Evolutionary conservation across 495 filamentous ascomycete genomes (phyloP).

Genomic region (Astrothelium macrocarpum): DNA sequence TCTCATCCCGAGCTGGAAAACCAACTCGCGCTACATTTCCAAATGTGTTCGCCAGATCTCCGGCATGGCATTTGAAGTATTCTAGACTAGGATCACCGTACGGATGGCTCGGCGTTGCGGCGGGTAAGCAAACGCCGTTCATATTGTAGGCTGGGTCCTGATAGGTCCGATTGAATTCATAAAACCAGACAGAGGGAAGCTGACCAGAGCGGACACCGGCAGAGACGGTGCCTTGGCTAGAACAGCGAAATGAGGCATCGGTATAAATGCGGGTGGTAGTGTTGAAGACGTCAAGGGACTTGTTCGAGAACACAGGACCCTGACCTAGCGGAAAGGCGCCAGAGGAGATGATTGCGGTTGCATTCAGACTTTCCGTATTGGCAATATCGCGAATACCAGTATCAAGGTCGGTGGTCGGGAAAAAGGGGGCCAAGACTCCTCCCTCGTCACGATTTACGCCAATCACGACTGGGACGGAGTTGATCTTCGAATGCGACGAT

Average conservation of each 20-base stretch:
- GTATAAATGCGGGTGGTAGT: conserved; percentile 16
- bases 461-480: conserved; percentile 18
- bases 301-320: conserved; percentile 2
- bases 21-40: conserved; percentile 16
- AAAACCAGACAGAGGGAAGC: conserved; percentile 13
- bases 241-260: conserved; percentile 17
- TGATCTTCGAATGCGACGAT: conserved; percentile 10
- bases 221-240: conserved; percentile 10
- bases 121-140: conserved; percentile 15
- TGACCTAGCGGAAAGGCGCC: conserved; percentile 14
- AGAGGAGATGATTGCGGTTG: neutral
- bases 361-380: conserved; percentile 4
- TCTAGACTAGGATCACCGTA: conserved; percentile 14
- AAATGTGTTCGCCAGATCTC: conserved; percentile 21
- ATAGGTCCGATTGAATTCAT: conserved; percentile 23
- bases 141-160: conserved; percentile 18
- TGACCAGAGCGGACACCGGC: conserved; percentile 12
- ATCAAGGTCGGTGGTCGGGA: conserved; percentile 16
- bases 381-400: conserved; percentile 24
- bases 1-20: conserved; percentile 17
- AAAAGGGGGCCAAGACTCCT: conserved; percentile 12
- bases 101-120: conserved; percentile 5
- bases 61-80: conserved; percentile 25
- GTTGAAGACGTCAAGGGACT: conserved; percentile 14
- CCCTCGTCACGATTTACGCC: conserved; percentile 22